Percentiles rank a stretch among this genome's conserved stretches.
Evolutionary conservation across 495 filamentous ascomycete genomes (phyloP).

Genomic region (Immersiella caudata): DNA sequence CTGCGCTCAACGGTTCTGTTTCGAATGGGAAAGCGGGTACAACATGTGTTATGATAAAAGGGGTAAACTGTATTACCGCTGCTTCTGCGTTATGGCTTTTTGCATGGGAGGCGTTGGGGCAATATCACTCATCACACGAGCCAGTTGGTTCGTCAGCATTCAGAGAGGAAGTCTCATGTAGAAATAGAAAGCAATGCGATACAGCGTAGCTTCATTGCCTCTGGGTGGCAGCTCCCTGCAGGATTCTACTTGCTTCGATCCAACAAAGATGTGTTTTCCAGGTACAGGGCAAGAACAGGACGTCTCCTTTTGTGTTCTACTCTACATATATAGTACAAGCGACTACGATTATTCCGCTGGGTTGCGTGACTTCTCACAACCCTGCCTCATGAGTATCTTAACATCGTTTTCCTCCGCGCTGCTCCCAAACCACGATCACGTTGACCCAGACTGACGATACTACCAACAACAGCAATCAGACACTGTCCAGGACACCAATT

Average conservation of each 20-base stretch:
- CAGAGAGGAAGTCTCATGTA: background rate
- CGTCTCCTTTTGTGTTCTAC: background rate
- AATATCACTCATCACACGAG: background rate
- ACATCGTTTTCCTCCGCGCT: background rate
- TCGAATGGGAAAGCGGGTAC: background rate
- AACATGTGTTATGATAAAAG: background rate
- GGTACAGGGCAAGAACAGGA: background rate
- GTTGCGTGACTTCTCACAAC: background rate
- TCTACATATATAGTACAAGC: background rate
- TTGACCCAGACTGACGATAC: no score
- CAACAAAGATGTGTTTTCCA: background rate
- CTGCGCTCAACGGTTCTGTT: background rate
- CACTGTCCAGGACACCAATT: background rate
- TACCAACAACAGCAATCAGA: background rate
- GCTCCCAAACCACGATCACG: background rate
- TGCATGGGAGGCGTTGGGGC: background rate
- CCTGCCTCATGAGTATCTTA: background rate
- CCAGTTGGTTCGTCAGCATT: background rate
- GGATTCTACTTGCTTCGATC: background rate
- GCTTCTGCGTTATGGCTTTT: background rate
- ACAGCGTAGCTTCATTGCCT: background rate
- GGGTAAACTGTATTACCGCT: background rate
- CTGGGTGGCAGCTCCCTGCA: background rate
- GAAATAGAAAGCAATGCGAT: background rate
- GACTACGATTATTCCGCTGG: background rate